phyloP scores from a whole-genome alignment of 768 basidiomycete species.

The Trametes maxima region DNA sequence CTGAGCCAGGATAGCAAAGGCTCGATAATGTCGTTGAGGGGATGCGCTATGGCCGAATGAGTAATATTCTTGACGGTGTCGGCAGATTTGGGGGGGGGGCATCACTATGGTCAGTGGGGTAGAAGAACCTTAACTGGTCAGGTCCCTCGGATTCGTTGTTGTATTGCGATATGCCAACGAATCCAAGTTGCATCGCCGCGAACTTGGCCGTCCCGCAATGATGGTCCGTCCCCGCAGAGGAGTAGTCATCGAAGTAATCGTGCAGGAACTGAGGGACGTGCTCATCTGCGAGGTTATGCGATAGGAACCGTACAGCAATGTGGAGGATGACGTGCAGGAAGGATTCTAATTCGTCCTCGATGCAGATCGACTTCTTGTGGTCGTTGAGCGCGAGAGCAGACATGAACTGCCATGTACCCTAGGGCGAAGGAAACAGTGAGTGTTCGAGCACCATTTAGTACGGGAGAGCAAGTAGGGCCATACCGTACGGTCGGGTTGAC shows the following conservation, averaged over 20 bases:
- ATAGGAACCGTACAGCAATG: conserved; percentile 18
- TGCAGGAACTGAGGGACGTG: conserved; percentile 17
- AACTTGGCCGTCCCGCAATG: not conserved
- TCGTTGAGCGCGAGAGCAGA: not conserved
- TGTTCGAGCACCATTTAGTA: too few species aligned
- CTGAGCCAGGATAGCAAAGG: not conserved
- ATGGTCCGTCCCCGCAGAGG: not conserved
- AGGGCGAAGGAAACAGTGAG: not conserved
- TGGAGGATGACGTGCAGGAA: conserved; percentile 10
- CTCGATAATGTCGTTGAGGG: not conserved
- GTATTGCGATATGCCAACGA: not conserved
- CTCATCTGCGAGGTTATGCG: conserved; percentile 11
- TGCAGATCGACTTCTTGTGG: not conserved
- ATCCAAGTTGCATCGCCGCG: not conserved
- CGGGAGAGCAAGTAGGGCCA: not conserved
- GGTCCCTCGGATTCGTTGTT: too few species aligned
- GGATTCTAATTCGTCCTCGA: conserved; percentile 15
- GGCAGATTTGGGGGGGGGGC: not conserved
- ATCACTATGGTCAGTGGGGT: not conserved
- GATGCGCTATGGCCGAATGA: not conserved
- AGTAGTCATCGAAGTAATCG: conserved; percentile 8
- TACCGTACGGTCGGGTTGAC: not conserved
- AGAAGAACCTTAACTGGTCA: too few species aligned
- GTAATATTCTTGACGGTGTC: not conserved
- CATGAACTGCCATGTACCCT: conserved; percentile 13